Percentiles rank a stretch among this genome's conserved stretches.
Conservation (phyloP, 352 stramenopile genomes). For the Detonula confervacea region DNA sequence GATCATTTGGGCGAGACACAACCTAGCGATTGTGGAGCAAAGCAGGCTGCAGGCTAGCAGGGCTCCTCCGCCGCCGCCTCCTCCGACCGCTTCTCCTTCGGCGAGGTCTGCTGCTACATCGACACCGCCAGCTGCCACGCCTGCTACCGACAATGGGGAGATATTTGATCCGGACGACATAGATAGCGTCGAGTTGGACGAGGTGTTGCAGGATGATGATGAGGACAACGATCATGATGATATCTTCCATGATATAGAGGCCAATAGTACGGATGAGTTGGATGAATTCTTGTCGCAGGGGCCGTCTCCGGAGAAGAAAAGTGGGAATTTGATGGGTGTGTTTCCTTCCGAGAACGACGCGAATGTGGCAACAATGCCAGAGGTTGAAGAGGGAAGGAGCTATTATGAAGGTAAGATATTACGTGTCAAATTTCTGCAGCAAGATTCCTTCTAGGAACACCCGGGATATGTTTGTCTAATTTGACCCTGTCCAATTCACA, state of each 20-base stretch:
- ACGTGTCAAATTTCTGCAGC: too few relatives aligned
- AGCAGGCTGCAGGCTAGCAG: constrained; percentile 1
- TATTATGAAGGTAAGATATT: too few relatives aligned
- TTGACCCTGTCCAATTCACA: too few relatives aligned
- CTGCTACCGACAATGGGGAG: not conserved
- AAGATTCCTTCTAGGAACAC: too few relatives aligned
- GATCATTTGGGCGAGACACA: constrained; percentile 35
- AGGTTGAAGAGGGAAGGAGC: too few relatives aligned
- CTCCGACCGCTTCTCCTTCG: not conserved
- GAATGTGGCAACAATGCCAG: too few relatives aligned
- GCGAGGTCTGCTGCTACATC: not conserved
- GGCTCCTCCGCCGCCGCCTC: constrained; percentile 6
- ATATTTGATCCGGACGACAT: not conserved
- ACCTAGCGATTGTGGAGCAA: constrained; percentile 25
- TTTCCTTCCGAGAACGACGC: too few relatives aligned
- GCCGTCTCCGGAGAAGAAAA: too few relatives aligned
- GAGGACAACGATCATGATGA: constrained; percentile 11
- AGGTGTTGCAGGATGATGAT: constrained; percentile 17
- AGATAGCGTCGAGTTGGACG: constrained; percentile 11
- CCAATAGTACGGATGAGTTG: constrained; percentile 39
- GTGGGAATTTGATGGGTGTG: too few relatives aligned
- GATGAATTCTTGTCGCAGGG: constrained; percentile 30
- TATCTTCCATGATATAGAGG: constrained; percentile 36
- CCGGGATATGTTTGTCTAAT: too few relatives aligned
- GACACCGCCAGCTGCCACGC: not conserved